Conservation (phyloP, 2,329 filamentous ascomycete genomes). For the Grosmannia huntii region DNA sequence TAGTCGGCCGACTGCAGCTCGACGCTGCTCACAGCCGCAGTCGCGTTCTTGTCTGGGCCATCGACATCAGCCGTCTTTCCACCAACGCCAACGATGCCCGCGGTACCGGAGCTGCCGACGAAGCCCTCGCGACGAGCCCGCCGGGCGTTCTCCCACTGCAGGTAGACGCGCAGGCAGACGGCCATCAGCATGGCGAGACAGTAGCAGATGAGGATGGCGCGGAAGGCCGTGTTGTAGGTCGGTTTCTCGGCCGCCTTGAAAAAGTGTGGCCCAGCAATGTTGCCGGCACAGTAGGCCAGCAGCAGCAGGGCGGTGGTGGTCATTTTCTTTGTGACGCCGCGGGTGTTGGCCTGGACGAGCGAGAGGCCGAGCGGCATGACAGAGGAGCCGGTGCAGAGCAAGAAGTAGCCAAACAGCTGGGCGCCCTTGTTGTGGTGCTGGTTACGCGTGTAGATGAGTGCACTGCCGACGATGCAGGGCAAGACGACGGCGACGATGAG, state of each 20-base stretch:
- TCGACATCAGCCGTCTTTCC: conserved; percentile 21
- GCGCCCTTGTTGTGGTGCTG: conserved; percentile 24
- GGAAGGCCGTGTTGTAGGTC: conserved; percentile 39
- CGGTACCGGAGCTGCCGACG: conserved; percentile 27
- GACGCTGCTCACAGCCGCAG: conserved; percentile 21
- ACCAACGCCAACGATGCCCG: conserved; percentile 24
- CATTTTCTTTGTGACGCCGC: conserved; percentile 47
- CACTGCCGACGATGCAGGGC: conserved; percentile 37
- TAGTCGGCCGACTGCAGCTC: conserved; percentile 32
- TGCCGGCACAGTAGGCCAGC: conserved; percentile 41
- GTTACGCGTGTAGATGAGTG: conserved; percentile 36
- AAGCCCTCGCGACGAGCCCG: conserved; percentile 31
- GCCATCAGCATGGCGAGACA: conserved; percentile 32
- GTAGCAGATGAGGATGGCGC: conserved; percentile 44
- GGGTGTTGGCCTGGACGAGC: conserved; percentile 36
- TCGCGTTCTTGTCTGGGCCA: conserved; percentile 13
- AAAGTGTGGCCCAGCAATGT: conserved; percentile 43
- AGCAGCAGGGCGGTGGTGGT: conserved; percentile 44
- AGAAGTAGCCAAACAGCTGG: conserved; percentile 44
- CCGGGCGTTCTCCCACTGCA: conserved; percentile 30
- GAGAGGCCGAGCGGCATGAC: conserved; percentile 42
- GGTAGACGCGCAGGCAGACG: conserved; percentile 30
- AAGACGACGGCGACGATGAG: conserved; percentile 36
- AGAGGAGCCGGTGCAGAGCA: conserved; percentile 38
- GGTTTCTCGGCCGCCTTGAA: conserved; percentile 37